phyloP scores from a whole-genome alignment of 768 basidiomycete species.

The Boletus sp. region DNA sequence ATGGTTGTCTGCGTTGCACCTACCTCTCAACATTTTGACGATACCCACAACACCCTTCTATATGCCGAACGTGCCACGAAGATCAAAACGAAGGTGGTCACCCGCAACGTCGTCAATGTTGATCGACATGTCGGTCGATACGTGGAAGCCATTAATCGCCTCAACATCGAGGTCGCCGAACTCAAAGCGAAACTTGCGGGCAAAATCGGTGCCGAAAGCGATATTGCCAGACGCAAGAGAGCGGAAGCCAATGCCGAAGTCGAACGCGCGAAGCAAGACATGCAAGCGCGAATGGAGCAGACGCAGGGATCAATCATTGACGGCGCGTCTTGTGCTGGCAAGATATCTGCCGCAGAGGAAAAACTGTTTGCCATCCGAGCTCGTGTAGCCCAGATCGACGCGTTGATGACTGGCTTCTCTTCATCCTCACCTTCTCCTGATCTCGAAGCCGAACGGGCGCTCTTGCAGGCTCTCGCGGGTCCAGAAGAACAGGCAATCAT shows the following conservation, averaged over 20 bases:
- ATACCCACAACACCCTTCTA: constrained; percentile 96
- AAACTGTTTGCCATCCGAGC: constrained; percentile 64
- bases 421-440: constrained; percentile 46
- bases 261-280: constrained; percentile 69
- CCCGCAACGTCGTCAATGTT: constrained; percentile 92
- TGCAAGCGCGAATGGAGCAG: constrained; percentile 69
- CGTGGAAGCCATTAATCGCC: constrained; percentile 88
- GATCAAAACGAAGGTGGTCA: constrained; percentile 97
- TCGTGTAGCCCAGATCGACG: constrained; percentile 59
- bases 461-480: constrained; percentile 62
- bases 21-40: constrained; percentile 93
- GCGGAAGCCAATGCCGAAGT: constrained; percentile 72
- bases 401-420: constrained; percentile 35
- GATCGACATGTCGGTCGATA: constrained; percentile 95
- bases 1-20: constrained; percentile 99
- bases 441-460: constrained; percentile 68
- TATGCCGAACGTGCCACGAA: constrained; percentile 98
- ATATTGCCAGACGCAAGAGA: constrained; percentile 63
- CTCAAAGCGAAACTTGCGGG: constrained; percentile 84
- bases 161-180: constrained; percentile 79
- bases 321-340: constrained; percentile 72
- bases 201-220: constrained; percentile 60
- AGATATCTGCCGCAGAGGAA: constrained; percentile 64
- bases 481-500: constrained; percentile 71
- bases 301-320: constrained; percentile 69